Conservation (phyloP, 371 early-diverging fungal species). For the Mortierella sp. region DNA sequence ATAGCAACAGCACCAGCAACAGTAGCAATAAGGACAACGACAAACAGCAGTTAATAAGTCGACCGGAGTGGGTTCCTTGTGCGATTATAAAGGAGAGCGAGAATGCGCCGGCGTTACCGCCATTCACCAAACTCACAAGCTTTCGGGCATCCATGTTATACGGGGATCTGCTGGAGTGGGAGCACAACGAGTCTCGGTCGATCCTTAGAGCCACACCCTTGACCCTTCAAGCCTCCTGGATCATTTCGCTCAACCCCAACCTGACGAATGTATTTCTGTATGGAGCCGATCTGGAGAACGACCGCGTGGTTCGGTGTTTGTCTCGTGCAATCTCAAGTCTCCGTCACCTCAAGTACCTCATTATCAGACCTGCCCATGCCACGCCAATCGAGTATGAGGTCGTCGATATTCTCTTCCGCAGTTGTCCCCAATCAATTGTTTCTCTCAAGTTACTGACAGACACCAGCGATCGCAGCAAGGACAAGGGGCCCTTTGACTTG, state of each 20-base stretch:
- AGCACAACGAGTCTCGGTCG: not conserved
- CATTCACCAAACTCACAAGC: not conserved
- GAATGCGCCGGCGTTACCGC: not conserved
- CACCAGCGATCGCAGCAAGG: not conserved
- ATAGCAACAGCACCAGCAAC: not conserved
- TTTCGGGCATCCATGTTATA: not conserved
- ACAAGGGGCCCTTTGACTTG: not conserved
- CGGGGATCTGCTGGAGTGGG: not conserved
- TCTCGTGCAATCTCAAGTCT: not conserved
- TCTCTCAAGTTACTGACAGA: not conserved
- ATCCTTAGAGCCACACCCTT: not conserved
- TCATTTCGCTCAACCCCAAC: not conserved
- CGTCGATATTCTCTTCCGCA: not conserved
- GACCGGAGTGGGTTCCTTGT: not conserved
- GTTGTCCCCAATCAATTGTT: not conserved
- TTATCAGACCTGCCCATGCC: not conserved
- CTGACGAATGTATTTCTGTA: not conserved
- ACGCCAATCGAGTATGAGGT: not conserved
- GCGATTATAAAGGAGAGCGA: not conserved
- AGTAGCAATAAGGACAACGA: too few relatives aligned
- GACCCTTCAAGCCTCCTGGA: not conserved
- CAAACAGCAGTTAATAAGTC: not conserved
- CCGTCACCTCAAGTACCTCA: not conserved
- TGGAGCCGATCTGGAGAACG: not conserved
- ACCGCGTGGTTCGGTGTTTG: not conserved